These are phyloP conservation scores for Phytophthora pistaciae DNA, from an alignment of 352 stramenopile genomes.

Conservation along the genomic window DNA sequence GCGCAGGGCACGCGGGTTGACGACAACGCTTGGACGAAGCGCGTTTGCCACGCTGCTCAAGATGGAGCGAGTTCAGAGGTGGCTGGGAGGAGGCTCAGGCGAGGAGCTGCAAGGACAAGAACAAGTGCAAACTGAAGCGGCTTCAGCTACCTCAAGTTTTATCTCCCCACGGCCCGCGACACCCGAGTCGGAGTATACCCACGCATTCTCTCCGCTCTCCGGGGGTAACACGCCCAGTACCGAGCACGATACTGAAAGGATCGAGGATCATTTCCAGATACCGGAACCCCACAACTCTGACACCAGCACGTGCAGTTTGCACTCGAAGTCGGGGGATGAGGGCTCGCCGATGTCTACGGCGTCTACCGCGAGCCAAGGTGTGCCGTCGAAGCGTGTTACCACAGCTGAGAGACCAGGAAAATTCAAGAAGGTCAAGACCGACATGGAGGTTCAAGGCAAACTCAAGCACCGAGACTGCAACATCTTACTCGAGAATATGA, in stretches of 20 bases:
- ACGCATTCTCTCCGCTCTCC: background rate
- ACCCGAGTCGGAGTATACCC: no score
- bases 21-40: constrained; percentile 11
- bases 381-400: background rate
- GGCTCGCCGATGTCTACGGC: background rate
- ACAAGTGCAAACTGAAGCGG: background rate
- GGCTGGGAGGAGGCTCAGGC: constrained; percentile 4
- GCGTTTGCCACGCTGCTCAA: constrained; percentile 22
- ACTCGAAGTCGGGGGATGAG: constrained; percentile 3
- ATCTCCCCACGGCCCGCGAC: background rate
- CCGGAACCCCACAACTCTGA: constrained; percentile 6
- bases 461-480: constrained; percentile 37
- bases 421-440: background rate
- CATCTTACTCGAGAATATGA: constrained; percentile 35
- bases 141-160: constrained; percentile 13
- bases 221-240: background rate
- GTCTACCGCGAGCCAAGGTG: background rate
- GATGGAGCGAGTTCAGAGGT: constrained; percentile 31
- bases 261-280: constrained; percentile 3
- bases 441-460: background rate
- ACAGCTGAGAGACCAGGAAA: background rate
- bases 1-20: constrained; percentile 2
- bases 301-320: constrained; percentile 21
- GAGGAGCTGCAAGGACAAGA: background rate
- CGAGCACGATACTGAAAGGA: constrained; percentile 10